A percentile compares a stretch with the other conserved stretches of the same genome.
Conservation (phyloP, 2,329 filamentous ascomycete species). For the Colletotrichum simmondsii region DNA sequence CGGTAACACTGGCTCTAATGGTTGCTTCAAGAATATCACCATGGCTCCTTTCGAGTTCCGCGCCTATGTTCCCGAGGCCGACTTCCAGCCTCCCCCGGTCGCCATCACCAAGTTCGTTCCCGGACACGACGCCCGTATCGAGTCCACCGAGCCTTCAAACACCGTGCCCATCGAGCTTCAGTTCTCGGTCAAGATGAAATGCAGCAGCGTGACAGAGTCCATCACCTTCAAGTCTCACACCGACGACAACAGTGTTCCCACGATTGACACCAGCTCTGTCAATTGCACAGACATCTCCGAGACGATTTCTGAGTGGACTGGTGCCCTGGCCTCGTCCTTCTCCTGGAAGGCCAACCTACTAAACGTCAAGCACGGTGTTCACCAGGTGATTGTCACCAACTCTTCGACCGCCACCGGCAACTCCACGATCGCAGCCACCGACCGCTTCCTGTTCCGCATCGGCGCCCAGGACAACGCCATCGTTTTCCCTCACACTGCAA, state of each 20-base stretch:
- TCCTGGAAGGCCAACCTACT: conserved; percentile 61
- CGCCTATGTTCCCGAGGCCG: conserved; percentile 65
- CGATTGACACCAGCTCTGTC: conserved; percentile 55
- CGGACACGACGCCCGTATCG: conserved; percentile 68
- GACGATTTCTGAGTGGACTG: conserved; percentile 52
- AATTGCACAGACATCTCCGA: conserved; percentile 54
- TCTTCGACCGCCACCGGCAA: conserved; percentile 54
- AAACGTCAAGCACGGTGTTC: conserved; percentile 72
- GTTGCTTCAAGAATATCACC: conserved; percentile 64
- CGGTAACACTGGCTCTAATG: conserved; percentile 59
- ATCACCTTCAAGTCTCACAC: conserved; percentile 66
- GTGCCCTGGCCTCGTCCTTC: conserved; percentile 65
- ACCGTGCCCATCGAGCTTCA: conserved; percentile 59
- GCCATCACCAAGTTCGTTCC: conserved; percentile 70
- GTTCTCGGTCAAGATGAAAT: conserved; percentile 71
- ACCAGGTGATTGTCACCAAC: conserved; percentile 67
- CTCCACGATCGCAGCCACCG: conserved; percentile 59
- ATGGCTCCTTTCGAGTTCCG: conserved; percentile 68
- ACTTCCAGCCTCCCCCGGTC: conserved; percentile 62
- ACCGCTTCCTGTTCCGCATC: conserved; percentile 62
- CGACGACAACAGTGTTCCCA: conserved; percentile 53
- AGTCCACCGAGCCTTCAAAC: conserved; percentile 48
- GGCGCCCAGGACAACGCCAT: conserved; percentile 28
- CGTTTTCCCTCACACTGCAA: conserved; percentile 39
- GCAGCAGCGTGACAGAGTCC: conserved; percentile 59